Evolutionary conservation across 129 eudicot genomes (phyloP).

Genomic region (Sambucus nigra): DNA sequence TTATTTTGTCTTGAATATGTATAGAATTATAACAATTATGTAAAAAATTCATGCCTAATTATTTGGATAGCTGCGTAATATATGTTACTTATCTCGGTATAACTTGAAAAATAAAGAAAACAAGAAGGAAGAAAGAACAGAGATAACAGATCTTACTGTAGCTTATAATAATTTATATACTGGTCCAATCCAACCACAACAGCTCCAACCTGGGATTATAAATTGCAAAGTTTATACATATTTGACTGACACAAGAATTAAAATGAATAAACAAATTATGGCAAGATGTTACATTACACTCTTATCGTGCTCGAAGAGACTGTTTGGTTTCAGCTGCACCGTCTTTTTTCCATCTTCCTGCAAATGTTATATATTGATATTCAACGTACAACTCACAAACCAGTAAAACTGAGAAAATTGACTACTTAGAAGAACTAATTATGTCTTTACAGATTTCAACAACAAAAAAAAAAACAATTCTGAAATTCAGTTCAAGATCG

Average conservation of each 20-base stretch:
- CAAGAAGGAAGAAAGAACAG: neutral
- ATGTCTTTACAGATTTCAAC: neutral
- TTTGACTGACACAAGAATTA: neutral
- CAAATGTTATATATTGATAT: conserved; percentile 12
- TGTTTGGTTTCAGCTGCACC: conserved; percentile 49
- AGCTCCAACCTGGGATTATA: conserved; percentile 74
- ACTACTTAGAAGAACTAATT: conserved; percentile 2
- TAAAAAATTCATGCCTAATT: neutral
- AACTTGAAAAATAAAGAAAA: neutral
- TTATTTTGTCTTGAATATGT: no score
- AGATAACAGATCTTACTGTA: conserved; percentile 49
- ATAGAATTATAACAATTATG: no score
- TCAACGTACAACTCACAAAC: neutral
- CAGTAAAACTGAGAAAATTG: neutral
- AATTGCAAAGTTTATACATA: conserved; percentile 2
- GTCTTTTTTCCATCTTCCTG: conserved; percentile 83
- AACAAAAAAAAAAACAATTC: neutral
- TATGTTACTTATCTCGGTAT: neutral
- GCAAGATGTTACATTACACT: conserved; percentile 50
- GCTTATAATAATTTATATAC: conserved; percentile 73
- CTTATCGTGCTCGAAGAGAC: conserved; percentile 73
- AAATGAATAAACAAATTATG: conserved; percentile 3
- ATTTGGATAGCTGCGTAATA: neutral
- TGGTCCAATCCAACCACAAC: conserved; percentile 89
- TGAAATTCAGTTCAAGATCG: neutral